Percentiles rank a stretch among this genome's conserved stretches.
These are phyloP conservation scores for Talaromyces thailandensis DNA, from an alignment of 495 filamentous ascomycete species.

Conservation along the genomic window DNA sequence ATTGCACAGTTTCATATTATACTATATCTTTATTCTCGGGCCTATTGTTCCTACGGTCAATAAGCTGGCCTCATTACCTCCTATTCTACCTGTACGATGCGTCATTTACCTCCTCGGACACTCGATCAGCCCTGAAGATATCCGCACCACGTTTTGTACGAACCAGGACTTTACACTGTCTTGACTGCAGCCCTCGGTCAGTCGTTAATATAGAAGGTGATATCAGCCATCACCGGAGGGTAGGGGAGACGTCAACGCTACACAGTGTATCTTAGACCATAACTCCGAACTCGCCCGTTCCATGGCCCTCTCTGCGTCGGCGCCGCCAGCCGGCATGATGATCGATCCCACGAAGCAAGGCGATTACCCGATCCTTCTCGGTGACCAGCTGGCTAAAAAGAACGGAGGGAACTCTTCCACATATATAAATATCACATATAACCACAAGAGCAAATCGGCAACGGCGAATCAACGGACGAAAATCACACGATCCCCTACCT, in stretches of 20 bases:
- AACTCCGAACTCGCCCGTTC: background rate
- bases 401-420: constrained; percentile 13
- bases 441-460: constrained; percentile 45
- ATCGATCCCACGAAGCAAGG: constrained; percentile 42
- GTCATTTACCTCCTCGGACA: background rate
- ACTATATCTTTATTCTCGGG: background rate
- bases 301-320: background rate
- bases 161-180: background rate
- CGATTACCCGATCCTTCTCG: constrained; percentile 38
- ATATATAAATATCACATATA: constrained; percentile 38
- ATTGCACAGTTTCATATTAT: background rate
- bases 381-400: constrained; percentile 28
- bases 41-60: background rate
- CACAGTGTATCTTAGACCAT: background rate
- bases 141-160: background rate
- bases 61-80: background rate
- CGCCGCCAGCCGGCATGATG: constrained; percentile 24
- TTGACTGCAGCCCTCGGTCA: background rate
- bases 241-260: background rate
- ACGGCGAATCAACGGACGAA: constrained; percentile 27
- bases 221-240: background rate
- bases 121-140: background rate
- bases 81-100: background rate
- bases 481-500: constrained; percentile 30
- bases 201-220: background rate